These are phyloP conservation scores for Kwoniella mangroviensis DNA, from an alignment of 768 basidiomycete species.

Conservation along the genomic window DNA sequence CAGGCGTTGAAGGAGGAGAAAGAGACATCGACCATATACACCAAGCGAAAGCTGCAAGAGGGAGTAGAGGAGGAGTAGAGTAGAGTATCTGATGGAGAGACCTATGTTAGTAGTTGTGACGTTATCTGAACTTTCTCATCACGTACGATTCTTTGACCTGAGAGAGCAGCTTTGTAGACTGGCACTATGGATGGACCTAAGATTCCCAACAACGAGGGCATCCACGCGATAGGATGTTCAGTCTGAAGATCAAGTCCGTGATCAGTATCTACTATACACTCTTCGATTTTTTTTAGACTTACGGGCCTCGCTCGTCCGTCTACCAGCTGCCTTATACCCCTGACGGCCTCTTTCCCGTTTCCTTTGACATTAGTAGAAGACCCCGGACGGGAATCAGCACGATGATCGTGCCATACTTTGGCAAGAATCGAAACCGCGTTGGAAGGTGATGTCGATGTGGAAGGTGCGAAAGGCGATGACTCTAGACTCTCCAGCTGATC, in stretches of 20 bases:
- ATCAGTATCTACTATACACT: background rate
- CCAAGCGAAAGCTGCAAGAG: conserved; percentile 52
- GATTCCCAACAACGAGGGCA: conserved; percentile 39
- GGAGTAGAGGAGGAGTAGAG: conserved; percentile 49
- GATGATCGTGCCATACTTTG: conserved; percentile 21
- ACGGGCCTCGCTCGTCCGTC: conserved; percentile 23
- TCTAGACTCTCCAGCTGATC: conserved; percentile 33
- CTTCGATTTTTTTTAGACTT: background rate
- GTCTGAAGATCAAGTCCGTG: conserved; percentile 15
- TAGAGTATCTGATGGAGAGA: conserved; percentile 46
- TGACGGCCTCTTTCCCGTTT: conserved; percentile 4
- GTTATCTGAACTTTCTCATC: conserved; percentile 12
- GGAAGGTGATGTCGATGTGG: conserved; percentile 17
- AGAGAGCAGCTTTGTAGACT: conserved; percentile 48
- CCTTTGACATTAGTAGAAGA: background rate
- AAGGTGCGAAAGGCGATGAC: conserved; percentile 24
- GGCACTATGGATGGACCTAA: conserved; percentile 48
- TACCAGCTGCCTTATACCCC: conserved; percentile 14
- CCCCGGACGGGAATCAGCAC: conserved; percentile 9
- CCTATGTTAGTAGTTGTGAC: no score
- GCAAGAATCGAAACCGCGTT: conserved; percentile 19
- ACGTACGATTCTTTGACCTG: conserved; percentile 46
- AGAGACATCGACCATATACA: conserved; percentile 48
- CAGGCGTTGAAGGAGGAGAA: conserved; percentile 15
- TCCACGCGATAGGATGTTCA: conserved; percentile 46